These are phyloP conservation scores for Barnettozyma populi DNA, from an alignment of 805 yeast genomes.

Conservation along the genomic window DNA sequence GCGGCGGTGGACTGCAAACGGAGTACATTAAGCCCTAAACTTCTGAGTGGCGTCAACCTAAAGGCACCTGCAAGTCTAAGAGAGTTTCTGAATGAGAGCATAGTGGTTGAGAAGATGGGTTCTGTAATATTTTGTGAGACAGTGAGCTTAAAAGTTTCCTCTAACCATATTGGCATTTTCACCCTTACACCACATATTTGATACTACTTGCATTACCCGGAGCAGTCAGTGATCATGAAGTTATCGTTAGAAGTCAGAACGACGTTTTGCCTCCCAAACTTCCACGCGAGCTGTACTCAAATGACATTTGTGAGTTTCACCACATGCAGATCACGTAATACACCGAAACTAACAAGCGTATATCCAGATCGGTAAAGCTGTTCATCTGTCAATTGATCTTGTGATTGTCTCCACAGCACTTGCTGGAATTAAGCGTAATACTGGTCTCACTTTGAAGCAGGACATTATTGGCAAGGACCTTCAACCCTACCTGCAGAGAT, in stretches of 20 bases:
- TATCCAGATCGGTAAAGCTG: constrained; percentile 42
- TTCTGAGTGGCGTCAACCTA: background rate
- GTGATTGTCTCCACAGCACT: constrained; percentile 59
- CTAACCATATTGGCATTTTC: background rate
- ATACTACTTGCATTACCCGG: background rate
- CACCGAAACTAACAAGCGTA: background rate
- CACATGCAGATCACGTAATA: background rate
- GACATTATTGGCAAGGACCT: constrained; percentile 40
- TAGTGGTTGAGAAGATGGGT: background rate
- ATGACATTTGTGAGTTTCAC: constrained; percentile 5
- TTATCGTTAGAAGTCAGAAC: background rate
- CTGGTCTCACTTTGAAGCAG: constrained; percentile 60
- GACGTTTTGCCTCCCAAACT: background rate
- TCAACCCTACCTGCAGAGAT: constrained; percentile 51
- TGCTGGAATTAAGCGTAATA: constrained; percentile 67
- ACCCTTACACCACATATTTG: background rate
- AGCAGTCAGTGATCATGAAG: background rate
- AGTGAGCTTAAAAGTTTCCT: background rate
- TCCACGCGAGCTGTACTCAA: background rate
- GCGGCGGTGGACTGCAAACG: constrained; percentile 5
- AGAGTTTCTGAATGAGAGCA: constrained; percentile 3
- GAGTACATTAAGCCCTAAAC: background rate
- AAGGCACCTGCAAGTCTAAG: background rate
- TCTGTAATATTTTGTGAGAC: too few species aligned
- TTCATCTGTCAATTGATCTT: constrained; percentile 56